These are phyloP conservation scores for Cladosporium colombiae DNA, from an alignment of 2,329 filamentous ascomycete species.

Conservation along the genomic window DNA sequence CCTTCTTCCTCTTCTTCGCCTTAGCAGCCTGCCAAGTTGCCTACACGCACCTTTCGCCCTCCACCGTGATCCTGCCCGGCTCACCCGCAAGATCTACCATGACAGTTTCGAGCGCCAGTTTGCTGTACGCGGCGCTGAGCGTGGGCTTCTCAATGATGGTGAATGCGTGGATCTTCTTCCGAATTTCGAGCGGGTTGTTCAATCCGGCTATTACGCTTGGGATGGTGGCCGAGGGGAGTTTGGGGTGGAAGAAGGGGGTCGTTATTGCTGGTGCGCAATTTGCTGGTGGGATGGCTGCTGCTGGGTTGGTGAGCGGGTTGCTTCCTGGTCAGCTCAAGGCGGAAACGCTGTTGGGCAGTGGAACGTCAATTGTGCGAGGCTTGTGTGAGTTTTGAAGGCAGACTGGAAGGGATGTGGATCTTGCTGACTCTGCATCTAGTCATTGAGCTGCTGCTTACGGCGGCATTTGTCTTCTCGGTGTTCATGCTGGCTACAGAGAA, in stretches of 20 bases:
- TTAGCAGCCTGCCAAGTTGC: slow-evolving; percentile 43
- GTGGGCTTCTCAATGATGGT: slow-evolving; percentile 37
- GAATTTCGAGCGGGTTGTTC: slow-evolving; percentile 35
- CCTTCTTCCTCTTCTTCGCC: slow-evolving; percentile 39
- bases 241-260: slow-evolving; percentile 31
- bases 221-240: slow-evolving; percentile 31
- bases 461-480: slow-evolving; percentile 35
- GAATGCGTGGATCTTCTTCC: slow-evolving; percentile 34
- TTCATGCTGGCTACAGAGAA: slow-evolving; percentile 41
- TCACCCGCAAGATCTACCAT: slow-evolving; percentile 1
- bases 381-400: slow-evolving; percentile 36
- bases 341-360: slow-evolving; percentile 34
- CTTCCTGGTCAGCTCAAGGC: slow-evolving; percentile 40
- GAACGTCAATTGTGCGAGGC: slow-evolving; percentile 57
- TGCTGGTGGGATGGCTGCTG: slow-evolving; percentile 34
- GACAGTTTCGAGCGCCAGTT: slow-evolving; percentile 30
- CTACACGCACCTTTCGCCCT: slow-evolving; percentile 40
- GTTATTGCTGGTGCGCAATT: slow-evolving; percentile 36
- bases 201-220: slow-evolving; percentile 38
- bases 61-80: slow-evolving; percentile 17
- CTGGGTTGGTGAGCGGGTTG: slow-evolving; percentile 33
- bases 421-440: slow-evolving; percentile 41
- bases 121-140: slow-evolving; percentile 34
- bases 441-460: slow-evolving; percentile 47
- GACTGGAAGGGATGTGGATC: background rate